Evolutionary conservation across 352 stramenopile genomes (phyloP).

Genomic region (Phytophthora palmivora): DNA sequence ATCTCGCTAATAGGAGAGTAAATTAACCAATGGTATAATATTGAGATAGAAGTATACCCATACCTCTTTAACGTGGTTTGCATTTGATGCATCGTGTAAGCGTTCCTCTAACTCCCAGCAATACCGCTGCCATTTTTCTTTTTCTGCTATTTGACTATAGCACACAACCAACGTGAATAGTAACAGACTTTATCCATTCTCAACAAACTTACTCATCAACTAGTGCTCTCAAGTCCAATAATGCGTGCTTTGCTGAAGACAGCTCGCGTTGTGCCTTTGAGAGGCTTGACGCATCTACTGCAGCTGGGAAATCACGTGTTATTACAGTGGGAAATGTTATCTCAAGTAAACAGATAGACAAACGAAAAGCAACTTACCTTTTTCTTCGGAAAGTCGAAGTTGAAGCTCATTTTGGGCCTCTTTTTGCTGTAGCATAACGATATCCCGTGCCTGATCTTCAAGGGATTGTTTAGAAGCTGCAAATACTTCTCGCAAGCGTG

Average conservation of each 20-base stretch:
- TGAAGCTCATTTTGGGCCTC: conserved; percentile 36
- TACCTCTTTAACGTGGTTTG: conserved; percentile 67
- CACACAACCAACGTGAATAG: not conserved
- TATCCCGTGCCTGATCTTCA: conserved; percentile 52
- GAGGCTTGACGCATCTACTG: conserved; percentile 26
- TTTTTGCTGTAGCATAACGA: conserved; percentile 46
- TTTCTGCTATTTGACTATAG: conserved; percentile 70
- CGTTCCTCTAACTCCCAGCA: conserved; percentile 82
- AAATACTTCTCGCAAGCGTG: conserved; percentile 60
- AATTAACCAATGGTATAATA: not conserved
- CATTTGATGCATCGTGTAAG: conserved; percentile 60
- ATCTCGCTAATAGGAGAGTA: conserved; percentile 41
- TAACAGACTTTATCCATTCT: not conserved
- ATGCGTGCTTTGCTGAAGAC: conserved; percentile 36
- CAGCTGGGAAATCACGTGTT: conserved; percentile 21
- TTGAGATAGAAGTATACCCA: not conserved
- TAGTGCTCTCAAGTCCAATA: conserved; percentile 59
- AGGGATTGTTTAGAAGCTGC: conserved; percentile 53
- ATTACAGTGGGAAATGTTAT: not conserved
- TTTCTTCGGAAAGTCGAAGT: conserved; percentile 39
- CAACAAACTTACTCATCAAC: conserved; percentile 62
- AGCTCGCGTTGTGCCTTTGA: conserved; percentile 44
- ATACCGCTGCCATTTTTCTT: conserved; percentile 79
- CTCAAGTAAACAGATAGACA: not conserved
- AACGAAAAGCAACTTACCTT: conserved; percentile 24